phyloP scores from a whole-genome alignment of 192 early-diverging fungal genomes.

The Coemansia sp. region DNA sequence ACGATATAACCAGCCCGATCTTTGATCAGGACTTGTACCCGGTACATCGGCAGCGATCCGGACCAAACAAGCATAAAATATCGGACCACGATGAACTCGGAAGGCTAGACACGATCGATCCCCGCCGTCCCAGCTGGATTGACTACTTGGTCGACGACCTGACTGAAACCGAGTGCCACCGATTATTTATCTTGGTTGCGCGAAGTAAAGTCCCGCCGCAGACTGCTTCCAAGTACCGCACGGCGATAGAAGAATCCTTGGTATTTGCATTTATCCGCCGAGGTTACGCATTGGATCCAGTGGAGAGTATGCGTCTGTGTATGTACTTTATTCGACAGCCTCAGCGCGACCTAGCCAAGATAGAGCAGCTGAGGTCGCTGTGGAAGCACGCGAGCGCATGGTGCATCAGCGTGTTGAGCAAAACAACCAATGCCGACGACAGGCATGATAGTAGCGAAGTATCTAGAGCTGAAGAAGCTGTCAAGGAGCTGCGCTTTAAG shows the following conservation, averaged over 20 bases:
- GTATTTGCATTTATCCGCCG: slow-evolving; percentile 41
- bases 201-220: slow-evolving; percentile 29
- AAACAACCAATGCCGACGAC: neutral
- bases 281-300: slow-evolving; percentile 25
- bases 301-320: slow-evolving; percentile 41
- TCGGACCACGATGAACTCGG: neutral
- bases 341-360: neutral
- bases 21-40: slow-evolving; percentile 21
- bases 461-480: neutral
- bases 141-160: slow-evolving; percentile 44
- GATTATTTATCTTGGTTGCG: slow-evolving; percentile 28
- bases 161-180: slow-evolving; percentile 18
- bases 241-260: slow-evolving; percentile 46
- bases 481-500: slow-evolving; percentile 42
- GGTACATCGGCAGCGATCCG: slow-evolving; percentile 3
- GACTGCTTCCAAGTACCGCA: slow-evolving; percentile 10
- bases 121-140: slow-evolving; percentile 34
- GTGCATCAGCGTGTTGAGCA: slow-evolving; percentile 11
- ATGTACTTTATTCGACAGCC: slow-evolving; percentile 30
- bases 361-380: slow-evolving; percentile 11
- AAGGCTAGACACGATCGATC: slow-evolving; percentile 16
- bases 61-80: neutral
- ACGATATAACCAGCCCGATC: slow-evolving; percentile 6
- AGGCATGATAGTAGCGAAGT: neutral
- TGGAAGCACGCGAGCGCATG: slow-evolving; percentile 29